Evolutionary conservation across 2,329 filamentous ascomycete genomes (phyloP).

Genomic region (Tolypocladium amazonense): DNA sequence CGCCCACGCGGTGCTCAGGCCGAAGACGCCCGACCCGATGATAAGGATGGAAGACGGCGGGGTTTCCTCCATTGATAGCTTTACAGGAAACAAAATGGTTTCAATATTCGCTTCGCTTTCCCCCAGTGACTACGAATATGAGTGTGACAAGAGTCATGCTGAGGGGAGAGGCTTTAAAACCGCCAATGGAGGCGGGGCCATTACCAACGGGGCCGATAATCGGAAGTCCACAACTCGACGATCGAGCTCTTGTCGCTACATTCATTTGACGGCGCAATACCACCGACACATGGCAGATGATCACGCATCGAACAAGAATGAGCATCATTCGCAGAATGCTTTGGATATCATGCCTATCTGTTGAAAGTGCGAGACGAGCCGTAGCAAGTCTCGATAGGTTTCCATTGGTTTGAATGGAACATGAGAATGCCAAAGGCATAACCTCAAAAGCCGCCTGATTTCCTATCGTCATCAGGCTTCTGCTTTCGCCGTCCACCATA

Average conservation of each 20-base stretch:
- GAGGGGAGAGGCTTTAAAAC: neutral
- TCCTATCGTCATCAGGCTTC: neutral
- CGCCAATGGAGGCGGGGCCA: neutral
- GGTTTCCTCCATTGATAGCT: conserved; percentile 13
- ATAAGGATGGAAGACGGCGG: conserved; percentile 49
- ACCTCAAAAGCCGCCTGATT: neutral
- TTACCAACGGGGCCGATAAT: neutral
- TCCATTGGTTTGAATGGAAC: neutral
- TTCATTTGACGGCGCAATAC: neutral
- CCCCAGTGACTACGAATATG: too few relatives aligned
- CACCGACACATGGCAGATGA: neutral
- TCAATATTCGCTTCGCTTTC: neutral
- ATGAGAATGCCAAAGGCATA: neutral
- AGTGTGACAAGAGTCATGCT: neutral
- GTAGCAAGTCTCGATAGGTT: neutral
- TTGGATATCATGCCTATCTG: neutral
- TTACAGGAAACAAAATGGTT: neutral
- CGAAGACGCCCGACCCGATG: conserved; percentile 57
- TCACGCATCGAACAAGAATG: neutral
- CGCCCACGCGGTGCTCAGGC: conserved; percentile 52
- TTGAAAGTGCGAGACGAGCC: neutral
- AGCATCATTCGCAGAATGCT: neutral
- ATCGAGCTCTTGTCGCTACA: neutral
- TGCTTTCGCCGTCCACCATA: neutral
- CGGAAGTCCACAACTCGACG: neutral